Percentiles rank a stretch among this genome's conserved stretches.
phyloP scores from a whole-genome alignment of 2,329 filamentous ascomycete genomes.

The Myriosclerotinia duriaeana region DNA sequence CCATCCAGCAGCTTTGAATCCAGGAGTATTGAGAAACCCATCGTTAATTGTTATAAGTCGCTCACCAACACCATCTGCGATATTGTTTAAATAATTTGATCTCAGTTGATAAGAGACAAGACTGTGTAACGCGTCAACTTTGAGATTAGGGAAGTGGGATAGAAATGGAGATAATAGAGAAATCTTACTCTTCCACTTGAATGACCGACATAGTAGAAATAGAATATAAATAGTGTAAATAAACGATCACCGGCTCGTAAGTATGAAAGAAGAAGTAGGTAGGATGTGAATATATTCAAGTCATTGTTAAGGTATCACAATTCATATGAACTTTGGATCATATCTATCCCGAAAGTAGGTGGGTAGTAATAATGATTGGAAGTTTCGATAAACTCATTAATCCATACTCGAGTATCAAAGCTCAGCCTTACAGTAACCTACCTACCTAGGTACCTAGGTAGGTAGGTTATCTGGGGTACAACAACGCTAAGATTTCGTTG shows the following conservation, averaged over 20 bases:
- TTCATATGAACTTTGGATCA: constrained; percentile 10
- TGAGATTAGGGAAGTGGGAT: not conserved
- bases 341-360: not conserved
- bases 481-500: constrained; percentile 2
- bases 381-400: not conserved
- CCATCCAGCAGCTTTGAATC: constrained; percentile 84
- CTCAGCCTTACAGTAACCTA: constrained; percentile 15
- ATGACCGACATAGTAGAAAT: constrained; percentile 40
- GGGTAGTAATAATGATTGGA: too few relatives aligned
- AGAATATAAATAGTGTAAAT: not conserved
- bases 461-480: not conserved
- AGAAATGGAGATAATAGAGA: not conserved
- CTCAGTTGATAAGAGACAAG: constrained; percentile 81
- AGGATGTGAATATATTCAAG: not conserved
- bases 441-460: too few relatives aligned
- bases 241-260: constrained; percentile 15
- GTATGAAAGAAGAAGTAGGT: not conserved
- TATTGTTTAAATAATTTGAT: constrained; percentile 74
- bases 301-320: constrained; percentile 12
- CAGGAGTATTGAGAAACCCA: constrained; percentile 72
- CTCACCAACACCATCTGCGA: constrained; percentile 82
- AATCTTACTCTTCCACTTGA: constrained; percentile 43
- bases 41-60: constrained; percentile 80
- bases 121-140: constrained; percentile 46
- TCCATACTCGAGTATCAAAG: too few relatives aligned